phyloP scores from a whole-genome alignment of 306 rosid species.

The Quercus mongolica region DNA sequence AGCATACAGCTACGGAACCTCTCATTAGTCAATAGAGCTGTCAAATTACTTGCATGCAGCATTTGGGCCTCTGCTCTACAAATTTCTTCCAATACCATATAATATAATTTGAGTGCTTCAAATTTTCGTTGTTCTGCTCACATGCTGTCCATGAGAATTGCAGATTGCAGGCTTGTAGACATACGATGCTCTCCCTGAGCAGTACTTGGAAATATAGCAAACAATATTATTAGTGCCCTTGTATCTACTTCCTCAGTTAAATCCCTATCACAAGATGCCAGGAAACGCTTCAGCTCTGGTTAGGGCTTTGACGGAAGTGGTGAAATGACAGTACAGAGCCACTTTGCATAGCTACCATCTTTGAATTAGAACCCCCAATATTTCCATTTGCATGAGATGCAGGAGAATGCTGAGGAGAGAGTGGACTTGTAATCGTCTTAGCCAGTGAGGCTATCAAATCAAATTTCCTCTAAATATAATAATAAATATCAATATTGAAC shows the following conservation, averaged over 20 bases:
- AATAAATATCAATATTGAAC: constrained; percentile 20
- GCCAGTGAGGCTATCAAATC: constrained; percentile 76
- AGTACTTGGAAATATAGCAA: constrained; percentile 89
- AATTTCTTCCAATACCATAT: constrained; percentile 92
- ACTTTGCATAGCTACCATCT: constrained; percentile 88
- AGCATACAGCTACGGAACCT: constrained; percentile 99
- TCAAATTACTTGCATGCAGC: constrained; percentile 83
- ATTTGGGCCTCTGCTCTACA: constrained; percentile 94
- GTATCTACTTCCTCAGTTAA: constrained; percentile 77
- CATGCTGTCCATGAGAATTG: constrained; percentile 84
- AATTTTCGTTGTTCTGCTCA: constrained; percentile 95
- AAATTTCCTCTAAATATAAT: constrained; percentile 60
- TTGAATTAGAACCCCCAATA: constrained; percentile 44
- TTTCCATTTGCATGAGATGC: constrained; percentile 57
- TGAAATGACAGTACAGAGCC: constrained; percentile 91
- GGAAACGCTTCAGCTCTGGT: constrained; percentile 71
- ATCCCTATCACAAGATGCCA: constrained; percentile 83
- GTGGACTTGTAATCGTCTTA: constrained; percentile 70
- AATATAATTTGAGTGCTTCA: constrained; percentile 87
- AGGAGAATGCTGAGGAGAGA: constrained; percentile 88
- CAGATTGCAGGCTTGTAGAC: constrained; percentile 62
- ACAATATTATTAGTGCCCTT: constrained; percentile 83
- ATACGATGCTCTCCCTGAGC: constrained; percentile 77
- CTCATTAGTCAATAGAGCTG: constrained; percentile 88
- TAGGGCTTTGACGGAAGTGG: constrained; percentile 86